Evolutionary conservation across 1,284 basidiomycete genomes (phyloP).

Genomic region (Gymnopus androsaceus): DNA sequence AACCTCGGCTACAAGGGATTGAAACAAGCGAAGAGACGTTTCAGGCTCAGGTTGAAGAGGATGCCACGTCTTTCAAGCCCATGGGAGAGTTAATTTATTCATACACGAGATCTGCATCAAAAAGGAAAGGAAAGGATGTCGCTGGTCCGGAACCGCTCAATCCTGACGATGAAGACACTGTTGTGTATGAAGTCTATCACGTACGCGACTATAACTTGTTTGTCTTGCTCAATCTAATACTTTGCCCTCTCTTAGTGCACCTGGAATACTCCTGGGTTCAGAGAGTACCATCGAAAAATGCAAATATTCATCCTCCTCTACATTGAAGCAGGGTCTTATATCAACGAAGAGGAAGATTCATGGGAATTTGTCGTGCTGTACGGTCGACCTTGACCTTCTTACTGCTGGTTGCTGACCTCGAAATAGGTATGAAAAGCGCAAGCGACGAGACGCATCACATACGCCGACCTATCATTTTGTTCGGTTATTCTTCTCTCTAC

Average conservation of each 20-base stretch:
- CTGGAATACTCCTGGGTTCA: slow-evolving; percentile 88
- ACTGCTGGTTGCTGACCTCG: slow-evolving; percentile 7
- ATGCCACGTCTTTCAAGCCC: slow-evolving; percentile 77
- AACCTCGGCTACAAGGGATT: slow-evolving; percentile 48
- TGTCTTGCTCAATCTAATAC: slow-evolving; percentile 8
- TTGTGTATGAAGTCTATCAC: slow-evolving; percentile 86
- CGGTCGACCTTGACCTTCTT: slow-evolving; percentile 27
- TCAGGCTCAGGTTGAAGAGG: slow-evolving; percentile 66
- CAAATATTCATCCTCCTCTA: slow-evolving; percentile 93
- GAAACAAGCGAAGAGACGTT: slow-evolving; percentile 69
- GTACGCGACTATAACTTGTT: slow-evolving; percentile 45
- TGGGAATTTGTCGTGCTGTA: slow-evolving; percentile 88
- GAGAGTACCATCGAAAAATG: slow-evolving; percentile 92
- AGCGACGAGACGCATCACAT: slow-evolving; percentile 50
- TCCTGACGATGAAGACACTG: slow-evolving; percentile 57
- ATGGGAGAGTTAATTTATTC: slow-evolving; percentile 75
- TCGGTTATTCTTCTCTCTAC: slow-evolving; percentile 89
- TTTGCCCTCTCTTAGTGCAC: slow-evolving; percentile 50
- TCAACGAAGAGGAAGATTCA: slow-evolving; percentile 84
- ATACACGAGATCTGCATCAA: slow-evolving; percentile 62
- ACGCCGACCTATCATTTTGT: slow-evolving; percentile 82
- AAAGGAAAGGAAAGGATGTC: slow-evolving; percentile 55
- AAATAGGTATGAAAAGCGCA: slow-evolving; percentile 82
- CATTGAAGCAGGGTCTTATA: slow-evolving; percentile 94
- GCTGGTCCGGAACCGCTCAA: slow-evolving; percentile 39